Base-by-base conservation (phyloP, 2,329 filamentous ascomycete species). In the Penicillium oxalicum region DNA sequence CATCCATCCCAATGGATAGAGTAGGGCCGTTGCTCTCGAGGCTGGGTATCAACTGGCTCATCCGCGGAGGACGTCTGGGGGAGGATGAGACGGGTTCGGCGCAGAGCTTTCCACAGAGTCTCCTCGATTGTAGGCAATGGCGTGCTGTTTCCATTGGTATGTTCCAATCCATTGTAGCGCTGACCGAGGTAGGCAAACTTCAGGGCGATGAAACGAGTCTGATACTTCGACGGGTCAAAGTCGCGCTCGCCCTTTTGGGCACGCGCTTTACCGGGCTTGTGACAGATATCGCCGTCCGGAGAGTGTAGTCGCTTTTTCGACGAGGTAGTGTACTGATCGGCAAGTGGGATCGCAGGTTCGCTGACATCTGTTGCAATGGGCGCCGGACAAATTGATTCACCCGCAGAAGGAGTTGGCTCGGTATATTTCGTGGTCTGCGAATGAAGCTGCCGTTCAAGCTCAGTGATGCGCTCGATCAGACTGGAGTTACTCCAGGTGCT, bases 121-220 rank as follows among this genome's bases (percentile, higher is more conserved):
- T 95, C 90, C 69, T 98, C 93, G 53, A 98, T 87, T 0, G 90
- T 91, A 4, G 91, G 84, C 53, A 88, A 68, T 3, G 81, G 81
- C 4, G 82, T 86, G 1, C 68, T 72, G 51, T 86, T 86, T 57
- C 82, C 82, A 51, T 79, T 78, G 63, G 91, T 85, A 69, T 91
- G 88, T 73, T 98, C 93, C 67, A 90, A 94, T 1, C 93, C 93
- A 69, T 93, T 91, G 69, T 97, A 98, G 47, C 82, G 80, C 66
- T 88, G 87, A 40, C 93, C 93, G 33, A 97, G 74, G 67, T 98
- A 98, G 35, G 93, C 91, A 54, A 98, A 83, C 69, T 96, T 97
- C 50, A 98, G 75, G 6, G 91, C 93, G 54, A 98, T 87, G 52
- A 86, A 82, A 40, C 93, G 82, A 1, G 89, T 94, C 33, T 81